A percentile compares a stretch with the other conserved stretches of the same genome.
Conservation (phyloP, 805 yeast species). For the Kodamaea restingae region DNA sequence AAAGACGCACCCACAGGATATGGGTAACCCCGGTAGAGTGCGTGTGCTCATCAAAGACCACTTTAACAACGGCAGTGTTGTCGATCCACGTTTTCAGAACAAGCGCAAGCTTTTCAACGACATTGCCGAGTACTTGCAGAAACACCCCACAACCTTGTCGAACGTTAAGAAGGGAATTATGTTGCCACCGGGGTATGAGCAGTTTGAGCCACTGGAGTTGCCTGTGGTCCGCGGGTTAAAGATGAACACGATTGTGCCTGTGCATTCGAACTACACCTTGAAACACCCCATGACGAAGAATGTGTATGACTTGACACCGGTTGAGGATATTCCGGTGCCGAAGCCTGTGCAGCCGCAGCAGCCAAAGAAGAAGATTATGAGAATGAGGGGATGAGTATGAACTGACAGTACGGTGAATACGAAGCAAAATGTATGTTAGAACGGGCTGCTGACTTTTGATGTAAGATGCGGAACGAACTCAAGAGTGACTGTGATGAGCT, state of each 20-base stretch:
- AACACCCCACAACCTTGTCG: slow-evolving; percentile 64
- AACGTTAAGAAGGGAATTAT: slow-evolving; percentile 58
- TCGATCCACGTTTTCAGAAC: slow-evolving; percentile 25
- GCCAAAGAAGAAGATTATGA: slow-evolving; percentile 57
- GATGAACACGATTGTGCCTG: slow-evolving; percentile 86
- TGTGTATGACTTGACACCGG: slow-evolving; percentile 53
- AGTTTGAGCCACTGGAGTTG: slow-evolving; percentile 52
- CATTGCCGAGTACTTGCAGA: slow-evolving; percentile 57
- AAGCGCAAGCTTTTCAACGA: slow-evolving; percentile 65
- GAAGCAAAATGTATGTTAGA: no score
- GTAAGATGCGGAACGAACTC: no score
- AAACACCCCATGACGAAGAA: slow-evolving; percentile 79
- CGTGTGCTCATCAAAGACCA: slow-evolving; percentile 58
- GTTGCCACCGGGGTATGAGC: slow-evolving; percentile 57
- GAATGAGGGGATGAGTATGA: slow-evolving; percentile 46
- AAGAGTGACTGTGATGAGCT: no score
- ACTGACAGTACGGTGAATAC: neutral
- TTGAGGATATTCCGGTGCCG: slow-evolving; percentile 28
- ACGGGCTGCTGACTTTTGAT: no score
- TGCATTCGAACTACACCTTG: slow-evolving; percentile 72
- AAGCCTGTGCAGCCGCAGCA: slow-evolving; percentile 33
- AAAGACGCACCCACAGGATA: slow-evolving; percentile 93
- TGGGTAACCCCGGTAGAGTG: slow-evolving; percentile 96
- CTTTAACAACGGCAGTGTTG: slow-evolving; percentile 36
- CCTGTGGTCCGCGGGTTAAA: slow-evolving; percentile 83